Evolutionary conservation across 495 filamentous ascomycete species (phyloP).

Genomic region (Annulohypoxylon bovei): DNA sequence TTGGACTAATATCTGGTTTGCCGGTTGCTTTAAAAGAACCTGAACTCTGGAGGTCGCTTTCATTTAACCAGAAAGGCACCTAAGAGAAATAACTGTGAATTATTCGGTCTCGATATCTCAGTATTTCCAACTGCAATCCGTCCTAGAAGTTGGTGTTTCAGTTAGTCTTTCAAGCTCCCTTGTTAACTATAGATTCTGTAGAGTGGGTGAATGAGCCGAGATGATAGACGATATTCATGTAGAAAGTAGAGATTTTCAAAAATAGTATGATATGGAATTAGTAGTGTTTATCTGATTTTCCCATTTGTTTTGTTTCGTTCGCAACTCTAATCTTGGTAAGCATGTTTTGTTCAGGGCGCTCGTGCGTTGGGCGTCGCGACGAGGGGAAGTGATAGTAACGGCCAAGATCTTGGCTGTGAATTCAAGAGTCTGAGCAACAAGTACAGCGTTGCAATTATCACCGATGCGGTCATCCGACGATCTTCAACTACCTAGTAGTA

Average conservation of each 20-base stretch:
- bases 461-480: not conserved
- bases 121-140: too few species aligned
- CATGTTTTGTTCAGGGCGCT: not conserved
- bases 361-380: not conserved
- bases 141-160: too few species aligned
- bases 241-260: not conserved
- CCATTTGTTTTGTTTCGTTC: not conserved
- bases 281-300: not conserved
- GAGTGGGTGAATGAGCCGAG: not conserved
- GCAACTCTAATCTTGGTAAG: not conserved
- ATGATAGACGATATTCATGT: not conserved
- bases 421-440: not conserved
- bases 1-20: not conserved
- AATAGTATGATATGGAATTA: not conserved
- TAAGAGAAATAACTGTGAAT: too few species aligned
- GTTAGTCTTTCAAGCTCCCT: not conserved
- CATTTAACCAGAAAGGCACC: too few species aligned
- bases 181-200: not conserved
- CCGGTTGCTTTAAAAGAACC: not conserved
- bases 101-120: too few species aligned
- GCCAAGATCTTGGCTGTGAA: slow-evolving; percentile 7
- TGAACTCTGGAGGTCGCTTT: not conserved
- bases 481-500: not conserved
- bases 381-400: slow-evolving; percentile 1
- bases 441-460: not conserved